Evolutionary conservation across 2,329 filamentous ascomycete species (phyloP).

Genomic region (Coniella vitis): DNA sequence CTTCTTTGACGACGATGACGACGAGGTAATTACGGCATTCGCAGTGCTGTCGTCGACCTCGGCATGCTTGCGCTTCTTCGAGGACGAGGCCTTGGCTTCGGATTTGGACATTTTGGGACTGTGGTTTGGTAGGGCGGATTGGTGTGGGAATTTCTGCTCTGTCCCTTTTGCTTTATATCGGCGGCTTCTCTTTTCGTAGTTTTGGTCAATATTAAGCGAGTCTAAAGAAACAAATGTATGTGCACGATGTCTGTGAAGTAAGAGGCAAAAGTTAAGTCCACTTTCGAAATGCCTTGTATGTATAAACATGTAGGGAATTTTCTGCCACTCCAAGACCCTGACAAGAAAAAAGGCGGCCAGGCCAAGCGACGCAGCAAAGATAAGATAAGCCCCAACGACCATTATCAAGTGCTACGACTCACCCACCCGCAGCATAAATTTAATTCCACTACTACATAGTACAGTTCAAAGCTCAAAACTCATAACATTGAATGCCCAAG

Average conservation of each 20-base stretch:
- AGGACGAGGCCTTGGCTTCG: constrained; percentile 2
- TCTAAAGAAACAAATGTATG: neutral
- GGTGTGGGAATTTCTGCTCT: too few relatives aligned
- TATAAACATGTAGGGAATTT: neutral
- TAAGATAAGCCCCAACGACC: neutral
- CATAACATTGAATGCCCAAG: too few relatives aligned
- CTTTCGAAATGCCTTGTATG: too few relatives aligned
- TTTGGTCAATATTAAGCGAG: too few relatives aligned
- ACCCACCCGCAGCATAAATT: neutral
- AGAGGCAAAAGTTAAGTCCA: neutral
- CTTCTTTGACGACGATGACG: constrained; percentile 5
- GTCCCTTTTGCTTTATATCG: neutral
- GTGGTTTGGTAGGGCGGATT: too few relatives aligned
- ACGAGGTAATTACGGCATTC: too few relatives aligned
- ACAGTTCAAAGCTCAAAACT: too few relatives aligned
- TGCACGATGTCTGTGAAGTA: neutral
- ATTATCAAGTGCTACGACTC: neutral
- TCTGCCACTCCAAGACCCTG: neutral
- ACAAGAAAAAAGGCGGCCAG: constrained; percentile 4
- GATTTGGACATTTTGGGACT: constrained; percentile 7
- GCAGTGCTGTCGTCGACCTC: constrained; percentile 5
- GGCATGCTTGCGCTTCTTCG: constrained; percentile 14
- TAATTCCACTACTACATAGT: too few relatives aligned
- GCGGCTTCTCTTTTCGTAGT: too few relatives aligned
- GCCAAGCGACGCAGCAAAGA: constrained; percentile 8